Percentiles rank a stretch among this genome's conserved stretches.
phyloP scores from a whole-genome alignment of 2,329 filamentous ascomycete species.

The Trichoderma afroharzianum region DNA sequence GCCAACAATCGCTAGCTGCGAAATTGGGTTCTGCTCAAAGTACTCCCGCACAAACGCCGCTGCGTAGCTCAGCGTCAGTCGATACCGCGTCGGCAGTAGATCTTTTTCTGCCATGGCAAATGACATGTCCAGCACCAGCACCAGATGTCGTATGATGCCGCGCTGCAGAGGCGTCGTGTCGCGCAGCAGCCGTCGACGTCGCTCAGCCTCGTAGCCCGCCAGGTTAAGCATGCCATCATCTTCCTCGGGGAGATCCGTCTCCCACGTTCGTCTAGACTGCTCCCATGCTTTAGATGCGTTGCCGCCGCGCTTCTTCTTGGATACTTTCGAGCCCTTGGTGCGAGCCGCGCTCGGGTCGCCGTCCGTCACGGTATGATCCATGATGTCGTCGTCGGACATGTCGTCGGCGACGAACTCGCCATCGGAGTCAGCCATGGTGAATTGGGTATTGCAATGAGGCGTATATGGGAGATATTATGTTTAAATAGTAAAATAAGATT shows the following conservation, averaged over 20 bases:
- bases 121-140: conserved; percentile 87
- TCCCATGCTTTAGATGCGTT: conserved; percentile 59
- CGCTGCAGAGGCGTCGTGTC: conserved; percentile 95
- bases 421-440: conserved; percentile 66
- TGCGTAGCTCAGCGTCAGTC: conserved; percentile 77
- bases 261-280: conserved; percentile 65
- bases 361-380: conserved; percentile 45
- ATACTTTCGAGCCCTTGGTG: conserved; percentile 26
- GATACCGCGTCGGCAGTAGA: conserved; percentile 80
- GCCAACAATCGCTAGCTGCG: conserved; percentile 85
- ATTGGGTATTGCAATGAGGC: not conserved
- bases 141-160: conserved; percentile 94
- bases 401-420: conserved; percentile 64
- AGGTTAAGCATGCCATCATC: conserved; percentile 77
- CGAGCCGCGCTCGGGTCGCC: conserved; percentile 28
- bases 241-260: conserved; percentile 65
- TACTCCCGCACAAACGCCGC: conserved; percentile 88
- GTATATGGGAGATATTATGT: not conserved
- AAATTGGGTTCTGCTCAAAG: conserved; percentile 98
- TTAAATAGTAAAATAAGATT: not conserved
- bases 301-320: conserved; percentile 34
- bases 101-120: conserved; percentile 95
- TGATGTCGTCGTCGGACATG: conserved; percentile 62
- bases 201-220: conserved; percentile 76
- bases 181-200: conserved; percentile 74